A percentile compares a stretch with the other conserved stretches of the same genome.
Conservation (phyloP, 2,329 filamentous ascomycete species). For the Colletotrichum chrysophilum region DNA sequence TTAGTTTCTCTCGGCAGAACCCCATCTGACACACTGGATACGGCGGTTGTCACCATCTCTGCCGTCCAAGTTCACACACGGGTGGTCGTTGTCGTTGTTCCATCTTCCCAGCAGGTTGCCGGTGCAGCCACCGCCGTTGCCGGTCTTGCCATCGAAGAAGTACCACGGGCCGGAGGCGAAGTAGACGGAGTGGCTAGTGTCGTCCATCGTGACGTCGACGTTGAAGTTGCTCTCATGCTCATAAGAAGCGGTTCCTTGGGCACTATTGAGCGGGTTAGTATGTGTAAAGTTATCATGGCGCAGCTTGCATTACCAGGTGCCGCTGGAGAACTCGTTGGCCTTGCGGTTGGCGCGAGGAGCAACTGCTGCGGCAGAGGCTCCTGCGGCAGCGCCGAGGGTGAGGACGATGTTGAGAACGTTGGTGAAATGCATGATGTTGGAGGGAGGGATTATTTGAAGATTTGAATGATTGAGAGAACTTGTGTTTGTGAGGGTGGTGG, state of each 20-base stretch:
- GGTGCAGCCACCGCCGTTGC: not conserved
- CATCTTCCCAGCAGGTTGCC: not conserved
- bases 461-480: not conserved
- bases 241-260: not conserved
- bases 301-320: not conserved
- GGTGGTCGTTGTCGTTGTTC: not conserved
- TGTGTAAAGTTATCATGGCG: not conserved
- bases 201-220: constrained; percentile 1
- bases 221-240: constrained; percentile 11
- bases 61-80: not conserved
- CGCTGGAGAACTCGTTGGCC: not conserved
- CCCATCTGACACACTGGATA: not conserved
- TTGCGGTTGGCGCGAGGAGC: not conserved
- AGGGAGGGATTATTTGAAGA: not conserved
- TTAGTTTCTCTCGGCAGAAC: not conserved
- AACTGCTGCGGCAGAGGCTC: not conserved
- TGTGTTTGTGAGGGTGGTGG: not conserved
- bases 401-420: not conserved
- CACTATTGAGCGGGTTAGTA: not conserved
- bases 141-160: not conserved
- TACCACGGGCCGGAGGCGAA: constrained; percentile 7
- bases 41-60: not conserved
- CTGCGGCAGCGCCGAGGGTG: not conserved
- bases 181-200: constrained; percentile 8
- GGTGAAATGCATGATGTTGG: not conserved